phyloP scores from a whole-genome alignment of 495 filamentous ascomycete genomes.

The Lasiosphaeria hispida region DNA sequence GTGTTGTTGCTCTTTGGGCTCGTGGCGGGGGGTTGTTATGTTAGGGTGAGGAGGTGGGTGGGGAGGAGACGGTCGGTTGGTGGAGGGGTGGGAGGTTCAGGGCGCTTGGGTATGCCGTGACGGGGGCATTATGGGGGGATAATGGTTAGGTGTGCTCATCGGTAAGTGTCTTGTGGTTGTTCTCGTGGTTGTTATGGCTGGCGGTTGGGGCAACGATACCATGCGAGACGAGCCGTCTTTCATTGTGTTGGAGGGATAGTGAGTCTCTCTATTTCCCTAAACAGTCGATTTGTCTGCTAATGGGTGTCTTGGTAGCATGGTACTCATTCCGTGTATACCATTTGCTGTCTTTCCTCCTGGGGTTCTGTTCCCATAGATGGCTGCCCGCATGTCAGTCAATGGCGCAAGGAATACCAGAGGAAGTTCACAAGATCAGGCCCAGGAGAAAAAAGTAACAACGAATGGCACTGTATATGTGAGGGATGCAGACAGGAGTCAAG shows the following conservation, averaged over 20 bases:
- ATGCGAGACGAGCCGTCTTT: constrained; percentile 67
- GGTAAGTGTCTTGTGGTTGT: constrained; percentile 35
- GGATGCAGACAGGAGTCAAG: too few relatives aligned
- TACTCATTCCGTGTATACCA: constrained; percentile 34
- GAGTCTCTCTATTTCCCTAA: constrained; percentile 14
- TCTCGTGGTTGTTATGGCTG: constrained; percentile 50
- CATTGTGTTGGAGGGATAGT: constrained; percentile 57
- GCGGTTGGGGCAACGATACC: constrained; percentile 64
- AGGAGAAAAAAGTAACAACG: too few relatives aligned
- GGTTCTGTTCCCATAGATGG: constrained; percentile 41
- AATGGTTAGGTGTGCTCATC: constrained; percentile 65
- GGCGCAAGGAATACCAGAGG: too few relatives aligned
- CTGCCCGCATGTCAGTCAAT: constrained; percentile 26
- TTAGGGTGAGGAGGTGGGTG: constrained; percentile 37
- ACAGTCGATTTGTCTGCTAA: constrained; percentile 5
- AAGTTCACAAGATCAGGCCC: too few relatives aligned
- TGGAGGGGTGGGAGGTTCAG: constrained; percentile 46
- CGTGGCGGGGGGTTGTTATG: constrained; percentile 50
- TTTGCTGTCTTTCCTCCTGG: constrained; percentile 39
- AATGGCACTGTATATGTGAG: too few relatives aligned
- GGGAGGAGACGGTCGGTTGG: constrained; percentile 26
- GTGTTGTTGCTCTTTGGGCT: constrained; percentile 59
- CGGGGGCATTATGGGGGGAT: constrained; percentile 61
- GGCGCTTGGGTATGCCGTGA: constrained; percentile 50
- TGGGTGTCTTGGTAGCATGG: constrained; percentile 27